Base-by-base conservation (phyloP, 1,284 basidiomycete species). In the Cronartium quercuum region DNA sequence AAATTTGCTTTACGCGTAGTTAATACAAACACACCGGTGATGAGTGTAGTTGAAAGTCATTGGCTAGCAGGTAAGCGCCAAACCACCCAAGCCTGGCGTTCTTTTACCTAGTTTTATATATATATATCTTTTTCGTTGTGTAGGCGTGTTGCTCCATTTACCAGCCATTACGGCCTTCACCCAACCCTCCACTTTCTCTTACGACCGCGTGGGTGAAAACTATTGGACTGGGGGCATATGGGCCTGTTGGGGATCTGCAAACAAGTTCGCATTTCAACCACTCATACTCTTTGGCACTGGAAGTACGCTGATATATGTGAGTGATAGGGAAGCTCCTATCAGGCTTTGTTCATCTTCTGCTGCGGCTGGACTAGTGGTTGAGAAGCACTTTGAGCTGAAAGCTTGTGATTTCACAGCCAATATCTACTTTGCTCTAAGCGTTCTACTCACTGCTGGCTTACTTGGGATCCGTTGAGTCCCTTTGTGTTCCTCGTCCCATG, bases 41-140 rank as follows among this genome's bases (percentile, higher is more conserved):
- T 73, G 21, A 73, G 66, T 24, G 44, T 73, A n/a, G 60, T 73
- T 51, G 63, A 73, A 58, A 73, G 69, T 51, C 62, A 73, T 60
- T 73, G 69, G 69, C 51, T 73, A 15, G 69, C 69, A 29, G 69
- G 69, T 73, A 55, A 24, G 69, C n/a, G 24, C 15, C 29, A 7
- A 18, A 29, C 10, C 37, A 13, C 35, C 15, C 24, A 47, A 40
- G 44, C 12, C 12, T 51, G n/a, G n/a, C 12, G 44, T n/a, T 51
- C 44, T 51, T 51, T 12, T 51, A 51, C 12, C n/a, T n/a, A 51
- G n/a, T 51, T 51, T 12, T 51, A n/a, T n/a, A 51, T n/a, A 12
- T 51, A 51, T 51, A 12, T 51, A n/a, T 51, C 5, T 21, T 42
- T 42, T 47, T 21, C n/a, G n/a, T 21, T 37, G 37, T 64, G 7